Percentiles rank a stretch among this genome's conserved stretches.
Conservation (phyloP, 2,329 filamentous ascomycete species). For the Cryphonectria japonica region DNA sequence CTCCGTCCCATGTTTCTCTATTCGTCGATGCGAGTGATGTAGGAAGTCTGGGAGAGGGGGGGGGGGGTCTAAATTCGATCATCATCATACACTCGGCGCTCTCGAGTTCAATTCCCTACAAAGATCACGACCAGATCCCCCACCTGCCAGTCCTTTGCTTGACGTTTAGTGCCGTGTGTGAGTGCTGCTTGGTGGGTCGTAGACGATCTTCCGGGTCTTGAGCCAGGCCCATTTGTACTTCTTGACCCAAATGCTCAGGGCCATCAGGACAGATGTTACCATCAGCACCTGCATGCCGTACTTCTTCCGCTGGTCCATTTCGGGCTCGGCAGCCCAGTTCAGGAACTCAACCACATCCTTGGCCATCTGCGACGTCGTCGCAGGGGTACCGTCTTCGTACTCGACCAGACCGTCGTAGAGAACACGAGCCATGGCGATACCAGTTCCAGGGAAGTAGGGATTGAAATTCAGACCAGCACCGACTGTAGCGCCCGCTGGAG, state of each 20-base stretch:
- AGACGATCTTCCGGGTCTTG: constrained; percentile 93
- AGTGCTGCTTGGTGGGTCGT: constrained; percentile 71
- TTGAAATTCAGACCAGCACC: constrained; percentile 97
- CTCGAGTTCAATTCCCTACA: neutral
- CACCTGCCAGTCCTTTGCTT: constrained; percentile 4
- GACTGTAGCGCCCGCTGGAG: constrained; percentile 85
- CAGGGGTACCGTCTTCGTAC: constrained; percentile 95
- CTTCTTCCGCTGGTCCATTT: constrained; percentile 99
- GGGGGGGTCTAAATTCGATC: constrained; percentile 30
- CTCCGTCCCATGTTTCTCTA: constrained; percentile 23
- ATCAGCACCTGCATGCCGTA: constrained; percentile 98
- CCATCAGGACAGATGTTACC: constrained; percentile 77
- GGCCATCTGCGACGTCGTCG: constrained; percentile 97
- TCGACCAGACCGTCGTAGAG: constrained; percentile 97
- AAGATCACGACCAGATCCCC: neutral
- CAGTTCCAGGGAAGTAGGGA: constrained; percentile 98
- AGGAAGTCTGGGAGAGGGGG: constrained; percentile 17
- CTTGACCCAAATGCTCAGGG: constrained; percentile 96
- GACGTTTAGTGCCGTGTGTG: constrained; percentile 50
- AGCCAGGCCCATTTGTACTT: constrained; percentile 98
- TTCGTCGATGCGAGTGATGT: constrained; percentile 29
- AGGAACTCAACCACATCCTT: constrained; percentile 99
- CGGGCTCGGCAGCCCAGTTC: constrained; percentile 98
- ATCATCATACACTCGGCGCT: constrained; percentile 7
- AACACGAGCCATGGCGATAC: constrained; percentile 98